phyloP scores from a whole-genome alignment of 306 rosid species.

The Canavalia gladiata region DNA sequence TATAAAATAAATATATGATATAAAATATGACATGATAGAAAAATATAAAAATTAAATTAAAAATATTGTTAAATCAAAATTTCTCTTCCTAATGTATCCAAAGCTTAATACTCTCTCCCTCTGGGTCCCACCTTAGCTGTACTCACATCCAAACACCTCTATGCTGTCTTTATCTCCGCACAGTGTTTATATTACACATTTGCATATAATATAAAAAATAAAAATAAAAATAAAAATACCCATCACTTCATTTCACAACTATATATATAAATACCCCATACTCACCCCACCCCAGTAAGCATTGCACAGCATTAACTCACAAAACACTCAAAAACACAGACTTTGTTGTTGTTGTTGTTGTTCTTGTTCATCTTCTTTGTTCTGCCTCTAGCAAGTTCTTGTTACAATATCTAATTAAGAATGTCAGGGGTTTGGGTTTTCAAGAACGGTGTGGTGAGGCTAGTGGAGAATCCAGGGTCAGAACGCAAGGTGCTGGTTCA shows the following conservation, averaged over 20 bases:
- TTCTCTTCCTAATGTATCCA: constrained; percentile 14
- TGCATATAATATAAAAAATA: not conserved
- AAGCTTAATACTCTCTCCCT: not conserved
- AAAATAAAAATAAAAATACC: not conserved
- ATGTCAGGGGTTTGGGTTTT: constrained; percentile 98
- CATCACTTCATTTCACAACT: constrained; percentile 29
- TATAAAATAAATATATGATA: too few species aligned
- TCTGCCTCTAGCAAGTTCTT: not conserved
- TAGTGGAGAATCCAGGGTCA: constrained; percentile 79
- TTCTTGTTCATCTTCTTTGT: not conserved
- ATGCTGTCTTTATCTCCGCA: constrained; percentile 27
- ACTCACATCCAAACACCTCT: constrained; percentile 51
- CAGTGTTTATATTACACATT: not conserved
- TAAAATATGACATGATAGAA: too few species aligned
- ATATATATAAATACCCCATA: constrained; percentile 54
- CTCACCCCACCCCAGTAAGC: constrained; percentile 10
- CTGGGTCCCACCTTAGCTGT: constrained; percentile 56
- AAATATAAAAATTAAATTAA: too few species aligned
- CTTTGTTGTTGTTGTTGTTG: too few species aligned
- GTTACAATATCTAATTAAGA: not conserved
- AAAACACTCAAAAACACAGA: constrained; percentile 17
- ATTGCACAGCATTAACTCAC: constrained; percentile 33
- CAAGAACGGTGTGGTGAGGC: constrained; percentile 85
- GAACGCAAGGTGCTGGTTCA: constrained; percentile 83
- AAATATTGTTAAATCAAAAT: too few species aligned